phyloP scores from a whole-genome alignment of 768 basidiomycete species.

The Boletus vinaceobasis region DNA sequence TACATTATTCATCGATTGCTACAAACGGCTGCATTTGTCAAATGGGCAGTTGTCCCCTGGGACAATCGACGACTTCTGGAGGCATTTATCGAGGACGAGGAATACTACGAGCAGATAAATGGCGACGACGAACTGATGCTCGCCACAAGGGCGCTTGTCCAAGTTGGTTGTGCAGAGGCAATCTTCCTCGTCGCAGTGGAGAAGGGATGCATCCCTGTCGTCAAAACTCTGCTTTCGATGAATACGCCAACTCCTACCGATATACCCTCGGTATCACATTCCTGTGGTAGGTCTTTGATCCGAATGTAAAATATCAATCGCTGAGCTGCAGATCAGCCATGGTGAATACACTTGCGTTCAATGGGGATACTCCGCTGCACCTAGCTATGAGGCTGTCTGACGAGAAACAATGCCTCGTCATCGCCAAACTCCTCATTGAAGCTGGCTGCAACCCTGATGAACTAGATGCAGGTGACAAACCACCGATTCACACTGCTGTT shows the following conservation, averaged over 20 bases:
- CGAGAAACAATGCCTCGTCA: background rate
- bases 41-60: background rate
- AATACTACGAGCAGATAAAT: background rate
- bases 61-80: slow-evolving; percentile 2
- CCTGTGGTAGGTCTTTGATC: background rate
- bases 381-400: background rate
- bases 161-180: background rate
- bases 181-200: slow-evolving; percentile 6
- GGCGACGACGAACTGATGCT: background rate
- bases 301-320: rapidly evolving
- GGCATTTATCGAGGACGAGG: background rate
- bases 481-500: background rate
- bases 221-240: background rate
- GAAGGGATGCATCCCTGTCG: background rate
- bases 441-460: background rate
- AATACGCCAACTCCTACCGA: background rate
- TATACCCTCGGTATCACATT: background rate
- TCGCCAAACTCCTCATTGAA: background rate
- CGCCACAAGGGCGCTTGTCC: background rate
- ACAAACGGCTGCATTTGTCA: background rate
- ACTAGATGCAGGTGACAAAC: background rate
- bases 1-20: slow-evolving; percentile 1
- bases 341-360: background rate
- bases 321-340: background rate
- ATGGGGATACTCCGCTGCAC: slow-evolving; percentile 10